These are phyloP conservation scores for Candida buenavistaensis DNA, from an alignment of 1,139 yeast genomes.

Conservation along the genomic window DNA sequence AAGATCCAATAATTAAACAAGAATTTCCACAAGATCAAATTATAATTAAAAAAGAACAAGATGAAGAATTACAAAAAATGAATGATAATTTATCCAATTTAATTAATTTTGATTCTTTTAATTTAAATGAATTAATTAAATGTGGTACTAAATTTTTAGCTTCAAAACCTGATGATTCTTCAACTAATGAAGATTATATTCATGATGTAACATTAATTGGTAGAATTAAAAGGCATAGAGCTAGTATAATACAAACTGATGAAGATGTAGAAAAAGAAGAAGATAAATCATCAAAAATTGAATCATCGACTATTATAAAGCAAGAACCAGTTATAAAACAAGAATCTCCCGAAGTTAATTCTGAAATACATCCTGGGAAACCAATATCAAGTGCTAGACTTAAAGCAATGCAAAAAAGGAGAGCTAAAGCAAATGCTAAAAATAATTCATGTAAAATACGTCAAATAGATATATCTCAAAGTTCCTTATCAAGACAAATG, in stretches of 20 bases:
- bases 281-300: conserved; percentile 7
- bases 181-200: conserved; percentile 12
- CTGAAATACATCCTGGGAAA: conserved; percentile 18
- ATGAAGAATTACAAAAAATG: conserved; percentile 46
- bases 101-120: conserved; percentile 63
- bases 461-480: conserved; percentile 76
- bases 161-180: conserved; percentile 54
- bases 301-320: conserved; percentile 2
- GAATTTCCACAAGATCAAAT: conserved; percentile 22
- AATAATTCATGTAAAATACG: conserved; percentile 49
- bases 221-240: conserved; percentile 34
- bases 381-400: conserved; percentile 70
- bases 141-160: conserved; percentile 74
- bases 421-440: conserved; percentile 81
- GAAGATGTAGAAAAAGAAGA: conserved; percentile 11
- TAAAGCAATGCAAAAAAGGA: conserved; percentile 90
- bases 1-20: conserved; percentile 16
- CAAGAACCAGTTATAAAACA: conserved; percentile 12
- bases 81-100: conserved; percentile 50
- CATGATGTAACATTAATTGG: conserved; percentile 25
- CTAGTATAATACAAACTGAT: conserved; percentile 12
- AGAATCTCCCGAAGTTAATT: conserved; percentile 9
- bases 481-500: conserved; percentile 67
- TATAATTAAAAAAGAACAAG: conserved; percentile 42
- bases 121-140: conserved; percentile 60